phyloP scores from a whole-genome alignment of 2,329 filamentous ascomycete species.

The Epichloe amarillans region DNA sequence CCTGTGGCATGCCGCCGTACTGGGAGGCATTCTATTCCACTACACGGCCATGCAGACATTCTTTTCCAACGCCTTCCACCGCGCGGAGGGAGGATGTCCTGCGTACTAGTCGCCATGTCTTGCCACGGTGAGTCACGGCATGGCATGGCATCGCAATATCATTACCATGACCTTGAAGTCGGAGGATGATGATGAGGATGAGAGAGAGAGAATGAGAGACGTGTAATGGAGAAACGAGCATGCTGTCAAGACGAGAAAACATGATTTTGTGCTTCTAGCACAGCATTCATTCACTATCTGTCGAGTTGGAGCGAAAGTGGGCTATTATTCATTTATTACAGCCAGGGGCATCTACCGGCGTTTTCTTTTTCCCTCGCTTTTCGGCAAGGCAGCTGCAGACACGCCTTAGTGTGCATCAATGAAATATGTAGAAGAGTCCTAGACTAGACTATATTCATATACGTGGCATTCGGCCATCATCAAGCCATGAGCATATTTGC shows the following conservation, averaged over 20 bases:
- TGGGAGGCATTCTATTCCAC: conserved; percentile 94
- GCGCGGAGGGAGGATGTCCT: conserved; percentile 48
- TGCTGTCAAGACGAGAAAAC: neutral
- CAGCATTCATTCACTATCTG: neutral
- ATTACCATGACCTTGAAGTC: neutral
- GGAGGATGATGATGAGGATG: neutral
- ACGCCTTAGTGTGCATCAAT: too few species aligned
- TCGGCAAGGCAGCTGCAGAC: too few species aligned
- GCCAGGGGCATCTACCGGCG: neutral
- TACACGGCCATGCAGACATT: conserved; percentile 94
- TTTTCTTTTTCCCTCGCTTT: neutral
- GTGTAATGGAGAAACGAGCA: neutral
- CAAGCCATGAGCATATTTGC: neutral
- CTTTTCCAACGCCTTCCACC: conserved; percentile 64
- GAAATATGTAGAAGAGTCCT: neutral
- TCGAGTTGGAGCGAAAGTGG: neutral
- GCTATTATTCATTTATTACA: neutral
- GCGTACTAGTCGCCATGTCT: conserved; percentile 27
- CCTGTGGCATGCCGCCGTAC: conserved; percentile 89
- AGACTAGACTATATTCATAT: neutral
- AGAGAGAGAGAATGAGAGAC: neutral
- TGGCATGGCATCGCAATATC: neutral
- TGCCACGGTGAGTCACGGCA: neutral
- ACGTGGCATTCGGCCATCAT: neutral
- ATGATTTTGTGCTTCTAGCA: neutral